Base-by-base conservation (phyloP, 2,329 filamentous ascomycete genomes). In the Cordyceps tenuipes region DNA sequence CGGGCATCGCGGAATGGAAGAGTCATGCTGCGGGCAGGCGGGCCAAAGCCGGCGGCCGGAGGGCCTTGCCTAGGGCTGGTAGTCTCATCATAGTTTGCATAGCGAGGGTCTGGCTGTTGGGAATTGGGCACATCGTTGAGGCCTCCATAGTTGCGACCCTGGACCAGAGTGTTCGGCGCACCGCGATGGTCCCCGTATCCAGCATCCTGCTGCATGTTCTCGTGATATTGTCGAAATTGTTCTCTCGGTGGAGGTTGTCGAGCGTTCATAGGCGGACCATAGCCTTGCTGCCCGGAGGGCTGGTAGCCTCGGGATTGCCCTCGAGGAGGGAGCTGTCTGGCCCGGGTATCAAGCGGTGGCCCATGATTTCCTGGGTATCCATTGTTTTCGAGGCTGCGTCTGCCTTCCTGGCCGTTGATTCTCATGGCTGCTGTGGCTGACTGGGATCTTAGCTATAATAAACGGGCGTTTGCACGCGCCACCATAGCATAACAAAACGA, bases 1-100 rank as follows among this genome's bases (percentile, higher is more conserved):
- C 75, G 72, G 64, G 71, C 70, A 12, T 79, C 75, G 59, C 80
- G 77, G 3, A 75, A 69, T 2, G 83, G 82, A 81, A 85, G 83
- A 5, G 84, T 87, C 78, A 80, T 82, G 61, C 83, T 86, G 65
- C 84, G 76, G n/a, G 72, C 68, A 9, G 80, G 81, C 2, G 80
- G 77, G 0, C 75, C 80, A 64, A 80, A 84, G 6, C 75, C 73
- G 44, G 68, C 67, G 44, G 68, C 67, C 9, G 64, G 64, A 12
- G 74, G 72, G 2, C 29, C 62, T 65, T 43, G 71, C 13, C 54
- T 48, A n/a, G 63, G 3, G 59, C 64, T 12, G 60, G 51, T 36
- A 61, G 41, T 10, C 19, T 46, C 21, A 2, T 26, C 43, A 53
- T 70, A 68, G 23, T 65, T 66, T 29, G 63, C 64, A 57, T 71